Percentiles rank a stretch among this genome's conserved stretches.
Conservation (phyloP, 1,284 basidiomycete genomes). For the Spongispora temasekensis region DNA sequence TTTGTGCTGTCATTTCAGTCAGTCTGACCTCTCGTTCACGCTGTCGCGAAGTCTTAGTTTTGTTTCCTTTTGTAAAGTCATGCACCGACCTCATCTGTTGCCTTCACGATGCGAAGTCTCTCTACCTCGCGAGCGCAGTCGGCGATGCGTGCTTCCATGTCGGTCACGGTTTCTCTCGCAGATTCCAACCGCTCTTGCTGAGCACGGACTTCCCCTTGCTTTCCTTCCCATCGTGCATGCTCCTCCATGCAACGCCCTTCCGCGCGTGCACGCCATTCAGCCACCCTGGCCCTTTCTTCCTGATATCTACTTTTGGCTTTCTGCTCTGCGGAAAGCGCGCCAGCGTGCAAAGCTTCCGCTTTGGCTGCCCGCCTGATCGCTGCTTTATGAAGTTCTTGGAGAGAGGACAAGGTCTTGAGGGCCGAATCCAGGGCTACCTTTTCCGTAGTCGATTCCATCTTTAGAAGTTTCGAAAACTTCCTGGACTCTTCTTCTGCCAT, state of each 20-base stretch:
- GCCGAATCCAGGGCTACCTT: conserved; percentile 32
- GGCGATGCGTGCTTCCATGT: conserved; percentile 26
- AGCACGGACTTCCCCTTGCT: conserved; percentile 26
- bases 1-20: conserved; percentile 14
- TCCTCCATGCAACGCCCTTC: conserved; percentile 31
- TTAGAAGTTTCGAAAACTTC: conserved; percentile 29
- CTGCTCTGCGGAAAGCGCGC: conserved; percentile 28
- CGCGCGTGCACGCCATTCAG: conserved; percentile 28
- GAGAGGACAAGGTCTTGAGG: conserved; percentile 25
- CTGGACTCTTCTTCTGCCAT: conserved; percentile 25
- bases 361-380: conserved; percentile 33
- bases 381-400: conserved; percentile 33
- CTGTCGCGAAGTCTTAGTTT: conserved; percentile 21
- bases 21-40: conserved; percentile 33
- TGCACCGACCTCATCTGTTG: conserved; percentile 32
- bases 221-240: conserved; percentile 36
- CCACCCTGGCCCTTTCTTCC: conserved; percentile 26
- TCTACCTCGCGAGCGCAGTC: conserved; percentile 36
- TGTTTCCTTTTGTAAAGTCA: background rate
- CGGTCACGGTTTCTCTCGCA: conserved; percentile 31
- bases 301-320: conserved; percentile 31
- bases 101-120: conserved; percentile 32
- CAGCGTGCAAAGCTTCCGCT: conserved; percentile 26
- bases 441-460: conserved; percentile 29
- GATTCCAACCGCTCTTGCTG: conserved; percentile 35